Evolutionary conservation across 2,329 filamentous ascomycete species (phyloP), one percentile per base, ranked within the genome.

Genomic region (Epicoccum nigrum): DNA sequence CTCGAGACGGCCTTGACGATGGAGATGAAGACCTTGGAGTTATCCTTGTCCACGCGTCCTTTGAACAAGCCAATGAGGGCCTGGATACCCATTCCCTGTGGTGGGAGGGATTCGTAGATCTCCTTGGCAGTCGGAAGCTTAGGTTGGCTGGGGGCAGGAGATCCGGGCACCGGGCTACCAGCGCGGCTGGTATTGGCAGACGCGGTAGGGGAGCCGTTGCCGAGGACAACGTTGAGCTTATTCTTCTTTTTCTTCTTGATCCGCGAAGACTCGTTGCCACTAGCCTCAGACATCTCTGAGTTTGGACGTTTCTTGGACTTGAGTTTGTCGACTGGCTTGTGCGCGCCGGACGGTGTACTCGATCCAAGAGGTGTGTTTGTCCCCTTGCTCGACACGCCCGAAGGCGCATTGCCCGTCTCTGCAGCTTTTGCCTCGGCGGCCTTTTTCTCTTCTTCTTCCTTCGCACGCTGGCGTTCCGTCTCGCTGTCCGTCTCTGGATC

Each of bases 221-320:
- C 76, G 16, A 79, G 75, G 44, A 77, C 73, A 50, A 77, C 84
- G n/a, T 47, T 52, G 60, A 84, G 69, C 61, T 79, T 83, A 70
- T 82, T 83, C 50, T 77, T 86, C 62, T 83, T 82, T 47, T 77
- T 86, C 20, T 64, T 65, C 77, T 90, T 90, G 76, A 94, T 92
- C 59, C 88, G 87, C 19, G 86, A 85, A 0, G 90, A 93, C 71
- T 97, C 93, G 62, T 92, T 95, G 45, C 91, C 93, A 70, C 91
- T 96, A 8, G 91, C 91, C 70, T 97, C 93, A 2, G 92, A 97
- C 25, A 89, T 81, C 58, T 92, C 88, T 13, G 92, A 96, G 15
- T 92, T 91, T 25, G 90, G 83, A 23, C 93, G 86, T 77, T 97
- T 97, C 44, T 93, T 82, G 64, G 82, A 83, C 47, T 62, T 65